A percentile compares a stretch with the other conserved stretches of the same genome.
Conservation (phyloP, 495 filamentous ascomycete genomes). For the Articulospora tetracladia region DNA sequence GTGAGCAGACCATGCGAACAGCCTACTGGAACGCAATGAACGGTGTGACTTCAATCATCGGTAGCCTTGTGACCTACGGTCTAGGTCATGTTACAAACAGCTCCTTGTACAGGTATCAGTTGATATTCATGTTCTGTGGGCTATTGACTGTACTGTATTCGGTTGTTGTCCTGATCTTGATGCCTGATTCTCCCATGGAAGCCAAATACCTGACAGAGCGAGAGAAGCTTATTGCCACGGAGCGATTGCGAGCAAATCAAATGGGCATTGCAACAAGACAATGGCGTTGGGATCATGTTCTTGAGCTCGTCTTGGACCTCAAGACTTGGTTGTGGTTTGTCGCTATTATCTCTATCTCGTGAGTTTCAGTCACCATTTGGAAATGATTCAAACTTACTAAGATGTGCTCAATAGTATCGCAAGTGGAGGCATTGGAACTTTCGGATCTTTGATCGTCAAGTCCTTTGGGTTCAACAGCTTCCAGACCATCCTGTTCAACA, state of each 20-base stretch:
- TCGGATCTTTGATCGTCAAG: too few species aligned
- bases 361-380: too few species aligned
- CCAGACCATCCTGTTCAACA: too few species aligned
- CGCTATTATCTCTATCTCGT: too few species aligned
- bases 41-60: too few species aligned
- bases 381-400: too few species aligned
- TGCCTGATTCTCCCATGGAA: constrained; percentile 51
- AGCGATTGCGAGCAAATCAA: constrained; percentile 54
- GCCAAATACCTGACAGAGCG: constrained; percentile 49
- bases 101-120: constrained; percentile 43
- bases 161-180: constrained; percentile 48
- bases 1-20: constrained; percentile 51
- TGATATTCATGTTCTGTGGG: constrained; percentile 51
- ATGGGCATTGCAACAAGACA: constrained; percentile 59
- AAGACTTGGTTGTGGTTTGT: constrained; percentile 57
- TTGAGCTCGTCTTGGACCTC: constrained; percentile 52
- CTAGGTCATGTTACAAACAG: too few species aligned
- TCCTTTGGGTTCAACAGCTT: too few species aligned
- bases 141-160: constrained; percentile 55
- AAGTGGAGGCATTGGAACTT: too few species aligned
- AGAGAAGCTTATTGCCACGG: constrained; percentile 38
- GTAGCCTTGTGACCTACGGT: too few species aligned
- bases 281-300: constrained; percentile 37
- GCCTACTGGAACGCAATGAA: constrained; percentile 33
- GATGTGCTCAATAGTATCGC: too few species aligned